Percentiles rank a stretch among this genome's conserved stretches.
These are phyloP conservation scores for Curvularia lunata DNA, from an alignment of 2,329 filamentous ascomycete genomes.

Conservation along the genomic window DNA sequence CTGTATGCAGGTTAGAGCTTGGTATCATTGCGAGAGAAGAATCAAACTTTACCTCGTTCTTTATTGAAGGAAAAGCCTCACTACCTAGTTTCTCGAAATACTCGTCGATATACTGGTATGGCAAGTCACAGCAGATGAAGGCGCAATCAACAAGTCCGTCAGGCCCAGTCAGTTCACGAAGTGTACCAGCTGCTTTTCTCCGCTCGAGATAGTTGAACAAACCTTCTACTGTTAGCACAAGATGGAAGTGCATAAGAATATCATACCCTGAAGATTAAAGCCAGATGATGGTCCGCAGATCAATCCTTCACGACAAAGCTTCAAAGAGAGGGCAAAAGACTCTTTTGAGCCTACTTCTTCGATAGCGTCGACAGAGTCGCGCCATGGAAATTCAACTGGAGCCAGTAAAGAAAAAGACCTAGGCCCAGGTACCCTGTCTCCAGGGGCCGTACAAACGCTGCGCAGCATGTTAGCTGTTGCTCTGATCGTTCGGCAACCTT, in stretches of 20 bases:
- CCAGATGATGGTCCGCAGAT: slow-evolving; percentile 68
- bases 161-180: slow-evolving; percentile 15
- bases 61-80: slow-evolving; percentile 30
- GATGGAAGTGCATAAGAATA: not conserved
- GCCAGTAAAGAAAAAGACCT: slow-evolving; percentile 58
- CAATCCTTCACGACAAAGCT: slow-evolving; percentile 63
- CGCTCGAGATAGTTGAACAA: slow-evolving; percentile 24
- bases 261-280: slow-evolving; percentile 60
- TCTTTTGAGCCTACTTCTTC: slow-evolving; percentile 64
- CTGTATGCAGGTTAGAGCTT: slow-evolving; percentile 11
- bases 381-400: slow-evolving; percentile 66
- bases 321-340: slow-evolving; percentile 61
- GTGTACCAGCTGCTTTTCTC: slow-evolving; percentile 19
- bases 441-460: slow-evolving; percentile 63
- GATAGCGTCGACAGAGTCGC: slow-evolving; percentile 60
- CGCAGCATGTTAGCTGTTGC: slow-evolving; percentile 8
- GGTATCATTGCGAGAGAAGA: not conserved
- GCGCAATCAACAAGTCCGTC: slow-evolving; percentile 25
- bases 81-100: slow-evolving; percentile 64
- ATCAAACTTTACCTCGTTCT: slow-evolving; percentile 18
- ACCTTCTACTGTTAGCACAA: slow-evolving; percentile 15
- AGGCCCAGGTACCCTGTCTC: slow-evolving; percentile 65
- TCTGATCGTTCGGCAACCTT: not conserved
- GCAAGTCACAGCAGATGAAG: slow-evolving; percentile 68
- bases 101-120: slow-evolving; percentile 67